These are phyloP conservation scores for Epichloe sp. DNA, from an alignment of 2,329 filamentous ascomycete species.

Conservation along the genomic window DNA sequence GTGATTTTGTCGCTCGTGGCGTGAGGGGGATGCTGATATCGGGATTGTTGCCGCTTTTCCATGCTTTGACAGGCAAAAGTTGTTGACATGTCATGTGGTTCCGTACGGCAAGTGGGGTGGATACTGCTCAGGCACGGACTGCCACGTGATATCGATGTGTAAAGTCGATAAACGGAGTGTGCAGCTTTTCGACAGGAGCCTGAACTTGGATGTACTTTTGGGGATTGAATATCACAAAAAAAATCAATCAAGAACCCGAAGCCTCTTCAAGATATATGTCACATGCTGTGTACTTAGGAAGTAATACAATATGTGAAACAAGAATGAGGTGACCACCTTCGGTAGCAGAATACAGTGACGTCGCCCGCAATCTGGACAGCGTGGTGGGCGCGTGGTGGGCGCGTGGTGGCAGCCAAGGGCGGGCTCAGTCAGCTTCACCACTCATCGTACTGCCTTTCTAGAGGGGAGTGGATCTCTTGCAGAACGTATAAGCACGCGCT, in stretches of 20 bases:
- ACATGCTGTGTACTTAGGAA: neutral
- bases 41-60: neutral
- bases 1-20: neutral
- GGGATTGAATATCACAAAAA: neutral
- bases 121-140: neutral
- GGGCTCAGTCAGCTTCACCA: neutral
- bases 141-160: conserved; percentile 3
- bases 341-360: neutral
- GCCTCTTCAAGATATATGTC: neutral
- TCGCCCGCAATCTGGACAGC: neutral
- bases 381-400: too few species aligned
- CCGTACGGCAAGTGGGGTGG: conserved; percentile 1
- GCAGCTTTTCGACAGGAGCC: neutral
- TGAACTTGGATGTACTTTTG: neutral
- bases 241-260: neutral
- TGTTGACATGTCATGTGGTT: conserved; percentile 4
- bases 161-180: neutral
- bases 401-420: neutral
- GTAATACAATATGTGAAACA: neutral
- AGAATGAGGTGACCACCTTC: neutral
- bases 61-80: neutral
- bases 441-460: conserved; percentile 1
- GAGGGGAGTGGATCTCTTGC: conserved; percentile 12
- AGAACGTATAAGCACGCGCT: conserved; percentile 12
- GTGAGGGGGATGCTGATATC: neutral